Evolutionary conservation across 176 grass and related monocot species (phyloP), one percentile per base, ranked within the genome.

Genomic region (Oryza australiensis): DNA sequence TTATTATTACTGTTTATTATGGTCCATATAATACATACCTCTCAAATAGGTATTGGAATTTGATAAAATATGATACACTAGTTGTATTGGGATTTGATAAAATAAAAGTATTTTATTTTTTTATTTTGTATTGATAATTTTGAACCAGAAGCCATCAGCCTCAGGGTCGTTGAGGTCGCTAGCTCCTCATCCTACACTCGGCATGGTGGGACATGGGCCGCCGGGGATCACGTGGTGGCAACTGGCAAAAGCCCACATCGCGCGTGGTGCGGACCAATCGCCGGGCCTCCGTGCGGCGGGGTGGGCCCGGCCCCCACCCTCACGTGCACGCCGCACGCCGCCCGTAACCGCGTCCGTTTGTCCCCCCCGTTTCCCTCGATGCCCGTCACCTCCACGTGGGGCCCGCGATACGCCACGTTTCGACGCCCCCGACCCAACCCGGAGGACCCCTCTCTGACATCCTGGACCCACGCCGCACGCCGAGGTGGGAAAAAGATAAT

Each of bases 401-500:
- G 6, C 51, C 51, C 51, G 18, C 51, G 12, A 3, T 0, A 7
- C 51, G 12, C 16, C 72, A 68, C 64, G 83, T 78, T 55, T 79
- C 67, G 66, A 77, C 37, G 4, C 0, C 16, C 0, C 42, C 46
- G 12, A n/a, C 10, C 26, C 0, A 3, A 12, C 29, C 33, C 22
- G 4, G 22, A n/a, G 22, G n/a, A 12, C 22, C 0, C 9, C 48
- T 10, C 37, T 2, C 51, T n/a, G 51, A 55, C 51, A 55, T 18
- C 18, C 11, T 15, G 20, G 20, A 5, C 51, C 51, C 14, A 38
- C 43, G 48, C 59, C 87, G 75, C 81, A 69, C 81, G 81, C 75
- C 87, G 81, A 88, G 81, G 51, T 30, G 81, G 67, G 75, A 28
- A 45, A 73, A 46, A 73, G 33, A 27, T 3, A 57, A 55, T n/a